Base-by-base conservation (phyloP, 176 grass and related monocot genomes). In the Zoysia japonica region DNA sequence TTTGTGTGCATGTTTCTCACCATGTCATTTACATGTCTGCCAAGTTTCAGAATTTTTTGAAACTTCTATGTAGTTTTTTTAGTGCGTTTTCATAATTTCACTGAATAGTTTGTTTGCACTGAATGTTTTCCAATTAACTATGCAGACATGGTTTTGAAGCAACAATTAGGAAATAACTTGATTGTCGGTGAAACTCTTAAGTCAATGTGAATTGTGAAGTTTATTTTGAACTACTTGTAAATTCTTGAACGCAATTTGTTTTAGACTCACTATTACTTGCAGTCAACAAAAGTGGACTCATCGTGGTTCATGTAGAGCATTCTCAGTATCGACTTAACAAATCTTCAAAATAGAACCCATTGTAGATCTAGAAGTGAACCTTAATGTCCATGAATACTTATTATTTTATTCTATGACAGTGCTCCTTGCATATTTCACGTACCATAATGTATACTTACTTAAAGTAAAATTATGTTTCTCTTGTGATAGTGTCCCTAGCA, bases 401-500 rank as follows among this genome's bases (percentile, higher is more conserved):
- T 43, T 68, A 71, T 43, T 11, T 19, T 65, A 67, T 52, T 37
- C 7, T 46, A 41, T 51, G 35, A 19, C 15, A 86, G 85, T 87
- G 16, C 82, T 89, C 71, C 65, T 93, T 68, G 72, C 63, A 76
- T 88, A 74, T 84, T 90, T 93, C 60, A 65, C 74, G 43, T 65
- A 84, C 69, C 6, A 47, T 89, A 74, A 15, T 89, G 61, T 74
- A 60, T 86, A 84, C 92, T 79, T 50, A 85, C 71, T 61, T 71
- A 42, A 42, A 62, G 57, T 64, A 17, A 14, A 14, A 9, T 61
- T 53, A 64, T 36, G 72, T 82, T 63, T 38, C 52, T 37, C 51
- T 37, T 83, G 20, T 88, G 77, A 70, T 65, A 99, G 96, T 93
- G 40, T 96, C 93, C 83, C 61, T 96, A 68, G 52, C 50, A 40